Evolutionary conservation across 2,329 filamentous ascomycete genomes (phyloP).

Genomic region (Hortaea werneckii): DNA sequence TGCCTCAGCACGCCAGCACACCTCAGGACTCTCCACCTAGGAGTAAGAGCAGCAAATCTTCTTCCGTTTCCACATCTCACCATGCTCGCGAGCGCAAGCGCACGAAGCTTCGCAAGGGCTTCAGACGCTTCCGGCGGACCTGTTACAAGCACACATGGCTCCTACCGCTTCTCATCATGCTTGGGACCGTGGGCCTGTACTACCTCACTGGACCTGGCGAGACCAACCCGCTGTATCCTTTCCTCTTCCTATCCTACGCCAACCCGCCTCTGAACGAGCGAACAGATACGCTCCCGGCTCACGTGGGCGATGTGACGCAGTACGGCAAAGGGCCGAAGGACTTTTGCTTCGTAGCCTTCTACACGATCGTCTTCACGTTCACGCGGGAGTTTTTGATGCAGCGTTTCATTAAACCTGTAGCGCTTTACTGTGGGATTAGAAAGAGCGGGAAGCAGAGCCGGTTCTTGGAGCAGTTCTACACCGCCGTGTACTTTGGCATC

Average conservation of each 20-base stretch:
- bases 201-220: slow-evolving; percentile 68
- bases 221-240: slow-evolving; percentile 67
- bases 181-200: slow-evolving; percentile 33
- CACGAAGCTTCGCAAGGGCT: slow-evolving; percentile 33
- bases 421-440: slow-evolving; percentile 57
- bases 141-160: slow-evolving; percentile 50
- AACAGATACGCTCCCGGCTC: slow-evolving; percentile 35
- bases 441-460: slow-evolving; percentile 70
- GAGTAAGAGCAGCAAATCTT: slow-evolving; percentile 12
- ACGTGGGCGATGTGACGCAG: slow-evolving; percentile 38
- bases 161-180: slow-evolving; percentile 57
- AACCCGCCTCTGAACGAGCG: slow-evolving; percentile 33
- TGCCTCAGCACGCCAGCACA: slow-evolving; percentile 5
- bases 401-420: slow-evolving; percentile 68
- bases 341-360: slow-evolving; percentile 78
- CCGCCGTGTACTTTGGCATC: slow-evolving; percentile 76
- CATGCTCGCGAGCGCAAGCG: slow-evolving; percentile 32
- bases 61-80: background rate
- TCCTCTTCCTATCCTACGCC: slow-evolving; percentile 84
- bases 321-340: slow-evolving; percentile 88
- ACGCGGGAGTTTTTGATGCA: slow-evolving; percentile 96
- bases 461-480: slow-evolving; percentile 96
- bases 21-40: slow-evolving; percentile 3
- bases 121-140: slow-evolving; percentile 36
- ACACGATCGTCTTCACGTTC: slow-evolving; percentile 81